Conservation (phyloP, 2,329 filamentous ascomycete genomes). For the Tolypocladium pustulatum region DNA sequence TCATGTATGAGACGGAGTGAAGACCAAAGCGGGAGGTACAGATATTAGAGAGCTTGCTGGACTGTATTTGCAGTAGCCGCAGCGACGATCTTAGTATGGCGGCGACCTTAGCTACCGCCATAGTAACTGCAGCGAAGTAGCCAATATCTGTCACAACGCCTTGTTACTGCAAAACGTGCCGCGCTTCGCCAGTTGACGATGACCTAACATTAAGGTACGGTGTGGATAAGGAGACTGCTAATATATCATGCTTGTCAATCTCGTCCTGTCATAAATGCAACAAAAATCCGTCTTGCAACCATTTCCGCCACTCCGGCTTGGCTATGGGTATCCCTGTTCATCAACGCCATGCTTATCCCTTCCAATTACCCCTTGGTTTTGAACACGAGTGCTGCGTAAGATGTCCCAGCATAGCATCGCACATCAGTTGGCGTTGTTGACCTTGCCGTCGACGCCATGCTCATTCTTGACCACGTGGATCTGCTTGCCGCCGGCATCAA, state of each 20-base stretch:
- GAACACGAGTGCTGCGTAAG: not conserved
- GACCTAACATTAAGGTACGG: too few species aligned
- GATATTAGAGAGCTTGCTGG: not conserved
- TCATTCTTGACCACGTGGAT: slow-evolving; percentile 11
- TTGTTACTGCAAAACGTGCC: not conserved
- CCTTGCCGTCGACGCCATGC: slow-evolving; percentile 10
- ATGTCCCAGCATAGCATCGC: not conserved
- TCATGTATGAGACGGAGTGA: slow-evolving; percentile 1
- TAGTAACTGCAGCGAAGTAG: not conserved
- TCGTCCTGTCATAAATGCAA: not conserved
- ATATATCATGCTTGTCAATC: not conserved
- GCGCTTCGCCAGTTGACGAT: too few species aligned
- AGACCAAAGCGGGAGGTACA: not conserved
- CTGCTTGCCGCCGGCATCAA: slow-evolving; percentile 10
- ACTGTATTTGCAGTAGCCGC: not conserved
- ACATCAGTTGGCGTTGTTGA: not conserved
- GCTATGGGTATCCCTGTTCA: not conserved
- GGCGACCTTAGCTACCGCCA: not conserved
- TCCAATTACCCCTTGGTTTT: not conserved
- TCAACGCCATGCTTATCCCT: not conserved
- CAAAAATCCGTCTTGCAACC: not conserved
- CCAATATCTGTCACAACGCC: not conserved
- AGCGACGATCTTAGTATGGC: not conserved
- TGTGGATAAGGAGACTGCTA: too few species aligned
- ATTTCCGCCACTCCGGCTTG: not conserved